Percentiles rank a stretch among this genome's conserved stretches.
Conservation (phyloP, 148 eudicot species). For the Chenopodium berlandieri region DNA sequence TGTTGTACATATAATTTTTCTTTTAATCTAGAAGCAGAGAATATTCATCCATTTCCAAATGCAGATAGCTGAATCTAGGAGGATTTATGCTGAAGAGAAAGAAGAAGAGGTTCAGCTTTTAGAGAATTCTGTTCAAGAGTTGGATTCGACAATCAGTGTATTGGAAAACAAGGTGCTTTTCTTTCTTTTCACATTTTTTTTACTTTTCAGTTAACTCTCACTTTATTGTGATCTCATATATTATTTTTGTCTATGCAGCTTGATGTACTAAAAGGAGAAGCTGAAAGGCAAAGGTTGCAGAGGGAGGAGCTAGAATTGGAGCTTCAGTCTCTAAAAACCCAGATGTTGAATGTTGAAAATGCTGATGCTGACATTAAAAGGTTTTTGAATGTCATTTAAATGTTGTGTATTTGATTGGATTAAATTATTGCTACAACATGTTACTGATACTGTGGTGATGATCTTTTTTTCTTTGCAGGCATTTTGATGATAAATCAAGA, state of each 20-base stretch:
- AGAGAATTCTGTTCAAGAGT: constrained; percentile 85
- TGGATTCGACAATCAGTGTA: constrained; percentile 73
- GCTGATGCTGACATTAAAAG: constrained; percentile 72
- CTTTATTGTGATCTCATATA: constrained; percentile 8
- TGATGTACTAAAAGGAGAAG: constrained; percentile 73
- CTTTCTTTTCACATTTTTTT: background rate
- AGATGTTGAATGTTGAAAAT: constrained; percentile 54
- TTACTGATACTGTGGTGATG: background rate
- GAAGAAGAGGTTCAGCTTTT: constrained; percentile 90
- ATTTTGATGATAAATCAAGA: constrained; percentile 61
- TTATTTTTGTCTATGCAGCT: constrained; percentile 31
- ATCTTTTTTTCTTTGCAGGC: constrained; percentile 35
- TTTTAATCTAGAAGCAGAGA: constrained; percentile 9
- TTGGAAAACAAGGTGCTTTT: constrained; percentile 73
- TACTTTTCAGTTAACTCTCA: background rate
- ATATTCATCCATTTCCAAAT: background rate
- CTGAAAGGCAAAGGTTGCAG: constrained; percentile 82
- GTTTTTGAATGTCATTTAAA: constrained; percentile 28
- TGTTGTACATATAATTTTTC: background rate
- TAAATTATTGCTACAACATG: background rate
- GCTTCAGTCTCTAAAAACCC: constrained; percentile 69
- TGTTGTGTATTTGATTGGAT: background rate
- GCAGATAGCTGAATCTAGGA: constrained; percentile 67
- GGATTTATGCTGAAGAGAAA: constrained; percentile 68
- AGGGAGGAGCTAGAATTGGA: constrained; percentile 88